Conservation (phyloP, 257 asterid genomes). For the Petrea volubilis region DNA sequence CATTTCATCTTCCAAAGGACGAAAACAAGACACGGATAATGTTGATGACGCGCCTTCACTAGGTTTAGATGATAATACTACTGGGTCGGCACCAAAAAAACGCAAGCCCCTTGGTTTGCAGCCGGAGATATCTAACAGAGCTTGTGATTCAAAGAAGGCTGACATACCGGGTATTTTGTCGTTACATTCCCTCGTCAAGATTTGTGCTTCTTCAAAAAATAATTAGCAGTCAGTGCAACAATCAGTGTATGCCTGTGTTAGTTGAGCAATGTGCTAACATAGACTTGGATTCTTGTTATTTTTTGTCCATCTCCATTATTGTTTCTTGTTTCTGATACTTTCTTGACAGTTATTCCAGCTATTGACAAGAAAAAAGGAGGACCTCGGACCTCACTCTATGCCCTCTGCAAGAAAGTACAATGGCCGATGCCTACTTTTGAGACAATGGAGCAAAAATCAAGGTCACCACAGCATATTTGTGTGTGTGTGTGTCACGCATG, state of each 20-base stretch:
- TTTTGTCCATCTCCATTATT: too few species aligned
- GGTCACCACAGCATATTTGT: conserved; percentile 38
- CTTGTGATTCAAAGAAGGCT: conserved; percentile 12
- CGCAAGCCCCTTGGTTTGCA: conserved; percentile 28
- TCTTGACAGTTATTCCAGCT: conserved; percentile 60
- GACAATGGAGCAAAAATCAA: conserved; percentile 62
- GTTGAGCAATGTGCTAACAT: neutral
- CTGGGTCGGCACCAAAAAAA: conserved; percentile 37
- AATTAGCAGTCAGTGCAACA: neutral
- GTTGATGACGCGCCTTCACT: conserved; percentile 20
- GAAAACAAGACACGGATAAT: conserved; percentile 33
- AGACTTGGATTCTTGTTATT: neutral
- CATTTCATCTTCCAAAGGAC: conserved; percentile 53
- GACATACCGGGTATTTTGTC: conserved; percentile 62
- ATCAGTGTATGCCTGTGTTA: neutral
- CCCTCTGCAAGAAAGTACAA: conserved; percentile 70
- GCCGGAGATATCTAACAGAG: conserved; percentile 8
- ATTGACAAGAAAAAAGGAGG: conserved; percentile 85
- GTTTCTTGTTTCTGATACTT: neutral
- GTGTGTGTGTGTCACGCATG: too few species aligned
- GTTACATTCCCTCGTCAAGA: neutral
- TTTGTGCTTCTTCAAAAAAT: neutral
- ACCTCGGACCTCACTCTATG: conserved; percentile 65
- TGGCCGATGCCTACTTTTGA: conserved; percentile 86
- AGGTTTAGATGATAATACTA: conserved; percentile 18